Base-by-base conservation (phyloP, 257 asterid species). In the Solanum verrucosum region DNA sequence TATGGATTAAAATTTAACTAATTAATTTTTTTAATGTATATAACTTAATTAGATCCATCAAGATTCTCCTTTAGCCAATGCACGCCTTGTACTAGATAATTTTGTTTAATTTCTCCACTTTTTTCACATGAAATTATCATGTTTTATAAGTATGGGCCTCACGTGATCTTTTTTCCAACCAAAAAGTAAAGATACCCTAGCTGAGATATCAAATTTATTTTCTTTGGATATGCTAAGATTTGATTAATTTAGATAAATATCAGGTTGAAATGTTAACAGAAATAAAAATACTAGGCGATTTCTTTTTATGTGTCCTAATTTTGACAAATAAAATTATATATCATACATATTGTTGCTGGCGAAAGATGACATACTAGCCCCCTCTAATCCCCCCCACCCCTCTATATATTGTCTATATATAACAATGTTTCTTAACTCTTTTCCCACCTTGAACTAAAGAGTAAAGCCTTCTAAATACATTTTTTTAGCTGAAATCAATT, bases 251-350 rank as follows among this genome's bases (percentile, higher is more conserved):
- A 52, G 23, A 52, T 16, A 15, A 52, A 5, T 52, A 2, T 52
- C 1, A 18, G 0, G n/a, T 52, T 52, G 2, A 6, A 52, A 52
- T 18, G 0, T 7, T 0, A 18, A 6, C 0, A 0, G 4, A 52
- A 0, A 15, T 2, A 46, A 16, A 52, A 52, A 52, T 0, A 52
- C 1, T 5, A 16, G 23, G 10, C 16, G 9, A 16, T 52, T 49
- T 15, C 21, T 49, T 15, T 15, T 49, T 4, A 5, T 2, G 1
- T 2, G 8, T 15, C 21, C 7, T 49, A 15, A 6, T 15, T 46
- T 46, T 46, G 20, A 13, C 16, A 6, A 0, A 49, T 49, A 46
- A 6, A 46, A 6, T 46, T 46, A 46, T 5, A 16, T 46, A 38
- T 38, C 6, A 12, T 46, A 46, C 20, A 46, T 46, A 3, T 40